Percentiles rank a stretch among this genome's conserved stretches.
Conservation (phyloP, 2,329 filamentous ascomycete genomes). For the Cephalotrichum gorgonifer region DNA sequence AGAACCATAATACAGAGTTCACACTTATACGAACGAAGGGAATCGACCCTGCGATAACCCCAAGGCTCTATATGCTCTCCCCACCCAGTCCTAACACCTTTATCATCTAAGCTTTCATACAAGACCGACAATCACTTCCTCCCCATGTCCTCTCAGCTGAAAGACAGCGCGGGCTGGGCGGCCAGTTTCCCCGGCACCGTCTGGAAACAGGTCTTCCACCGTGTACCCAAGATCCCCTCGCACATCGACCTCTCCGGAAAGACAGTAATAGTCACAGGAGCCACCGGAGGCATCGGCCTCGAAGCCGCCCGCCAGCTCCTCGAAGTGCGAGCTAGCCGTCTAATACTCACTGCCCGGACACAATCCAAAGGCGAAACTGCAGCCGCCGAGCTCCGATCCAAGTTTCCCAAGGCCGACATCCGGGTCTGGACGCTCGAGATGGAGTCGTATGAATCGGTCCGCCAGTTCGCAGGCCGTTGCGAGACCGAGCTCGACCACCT, state of each 20-base stretch:
- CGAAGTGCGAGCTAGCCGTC: constrained; percentile 19
- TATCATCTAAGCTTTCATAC: too few species aligned
- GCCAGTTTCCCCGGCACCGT: constrained; percentile 3
- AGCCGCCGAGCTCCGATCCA: constrained; percentile 17
- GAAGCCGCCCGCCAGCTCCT: constrained; percentile 29
- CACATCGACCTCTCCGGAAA: constrained; percentile 18
- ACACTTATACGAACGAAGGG: too few species aligned
- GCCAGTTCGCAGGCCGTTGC: constrained; percentile 22
- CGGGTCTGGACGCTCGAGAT: constrained; percentile 35
- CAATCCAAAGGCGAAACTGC: constrained; percentile 26
- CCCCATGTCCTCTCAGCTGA: constrained; percentile 8
- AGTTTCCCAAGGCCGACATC: constrained; percentile 19
- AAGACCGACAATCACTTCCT: background rate
- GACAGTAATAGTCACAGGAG: constrained; percentile 32
- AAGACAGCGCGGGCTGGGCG: constrained; percentile 5
- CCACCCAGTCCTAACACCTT: background rate
- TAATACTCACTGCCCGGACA: constrained; percentile 32
- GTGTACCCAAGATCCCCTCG: constrained; percentile 8
- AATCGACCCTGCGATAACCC: too few species aligned
- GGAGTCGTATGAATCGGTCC: constrained; percentile 28
- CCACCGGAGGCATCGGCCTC: constrained; percentile 33
- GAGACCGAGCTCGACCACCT: constrained; percentile 21
- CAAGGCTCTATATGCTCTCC: too few species aligned
- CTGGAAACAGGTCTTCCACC: constrained; percentile 8
- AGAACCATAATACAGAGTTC: background rate